Conservation (phyloP, 257 asterid genomes). For the Buddleja alternifolia region DNA sequence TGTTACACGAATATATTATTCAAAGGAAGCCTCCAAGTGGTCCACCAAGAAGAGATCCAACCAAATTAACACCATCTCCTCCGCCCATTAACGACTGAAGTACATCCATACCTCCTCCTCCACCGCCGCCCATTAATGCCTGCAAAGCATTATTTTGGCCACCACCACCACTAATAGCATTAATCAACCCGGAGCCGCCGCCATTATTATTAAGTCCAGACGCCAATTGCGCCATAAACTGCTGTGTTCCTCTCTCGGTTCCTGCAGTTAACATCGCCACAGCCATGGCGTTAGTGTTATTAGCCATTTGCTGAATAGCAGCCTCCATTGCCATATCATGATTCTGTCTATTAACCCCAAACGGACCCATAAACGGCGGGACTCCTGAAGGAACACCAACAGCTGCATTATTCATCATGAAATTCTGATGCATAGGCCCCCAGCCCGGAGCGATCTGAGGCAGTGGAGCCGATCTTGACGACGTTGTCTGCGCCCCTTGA, state of each 20-base stretch:
- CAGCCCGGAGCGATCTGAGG: constrained; percentile 25
- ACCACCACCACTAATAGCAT: constrained; percentile 14
- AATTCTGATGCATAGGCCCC: constrained; percentile 20
- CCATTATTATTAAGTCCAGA: constrained; percentile 26
- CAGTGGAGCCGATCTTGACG: constrained; percentile 30
- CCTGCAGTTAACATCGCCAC: constrained; percentile 31
- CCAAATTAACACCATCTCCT: constrained; percentile 42
- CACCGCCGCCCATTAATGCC: constrained; percentile 23
- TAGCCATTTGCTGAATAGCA: constrained; percentile 27
- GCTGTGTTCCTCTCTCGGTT: constrained; percentile 11
- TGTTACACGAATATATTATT: too few species aligned
- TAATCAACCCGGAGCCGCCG: constrained; percentile 15
- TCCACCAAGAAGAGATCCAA: constrained; percentile 46
- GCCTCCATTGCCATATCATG: constrained; percentile 28
- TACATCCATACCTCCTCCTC: constrained; percentile 17
- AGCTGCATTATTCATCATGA: not conserved
- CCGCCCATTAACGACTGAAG: constrained; percentile 19
- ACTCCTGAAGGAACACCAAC: constrained; percentile 32
- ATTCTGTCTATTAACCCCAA: constrained; percentile 12
- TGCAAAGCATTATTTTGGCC: not conserved
- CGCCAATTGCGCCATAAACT: constrained; percentile 23
- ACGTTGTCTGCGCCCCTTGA: constrained; percentile 3
- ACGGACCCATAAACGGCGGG: constrained; percentile 10
- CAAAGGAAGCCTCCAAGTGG: constrained; percentile 28
- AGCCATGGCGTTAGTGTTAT: constrained; percentile 27